A percentile compares a stretch with the other conserved stretches of the same genome.
Conservation (phyloP, 129 eudicot species). For the Dittrichia graveolens region DNA sequence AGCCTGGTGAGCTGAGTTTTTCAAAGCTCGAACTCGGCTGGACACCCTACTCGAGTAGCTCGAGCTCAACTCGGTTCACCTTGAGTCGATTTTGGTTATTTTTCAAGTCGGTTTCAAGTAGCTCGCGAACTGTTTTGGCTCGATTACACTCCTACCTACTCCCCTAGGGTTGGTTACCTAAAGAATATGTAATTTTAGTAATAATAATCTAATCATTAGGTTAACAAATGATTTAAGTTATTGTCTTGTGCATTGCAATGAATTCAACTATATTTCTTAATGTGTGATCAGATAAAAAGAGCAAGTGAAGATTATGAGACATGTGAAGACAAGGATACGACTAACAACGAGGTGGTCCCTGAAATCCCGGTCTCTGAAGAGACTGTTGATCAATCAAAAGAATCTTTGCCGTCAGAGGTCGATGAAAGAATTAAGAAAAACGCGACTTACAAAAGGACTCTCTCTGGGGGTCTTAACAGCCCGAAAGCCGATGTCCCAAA, state of each 20-base stretch:
- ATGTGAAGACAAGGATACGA: conserved; percentile 32
- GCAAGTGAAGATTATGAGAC: conserved; percentile 63
- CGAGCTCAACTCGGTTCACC: too few relatives aligned
- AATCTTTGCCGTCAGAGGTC: conserved; percentile 11
- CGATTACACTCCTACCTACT: too few relatives aligned
- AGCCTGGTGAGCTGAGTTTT: too few relatives aligned
- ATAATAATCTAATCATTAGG: not conserved
- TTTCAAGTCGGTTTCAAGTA: too few relatives aligned
- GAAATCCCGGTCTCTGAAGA: conserved; percentile 21
- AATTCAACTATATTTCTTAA: not conserved
- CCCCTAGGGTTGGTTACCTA: too few relatives aligned
- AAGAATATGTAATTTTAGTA: not conserved
- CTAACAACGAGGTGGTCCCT: conserved; percentile 1
- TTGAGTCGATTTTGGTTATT: too few relatives aligned
- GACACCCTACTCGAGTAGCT: too few relatives aligned
- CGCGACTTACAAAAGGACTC: conserved; percentile 56
- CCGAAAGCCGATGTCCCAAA: conserved; percentile 71
- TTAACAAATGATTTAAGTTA: not conserved
- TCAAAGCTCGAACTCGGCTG: too few relatives aligned
- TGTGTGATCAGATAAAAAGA: conserved; percentile 51
- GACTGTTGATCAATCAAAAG: conserved; percentile 17
- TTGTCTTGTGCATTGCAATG: not conserved
- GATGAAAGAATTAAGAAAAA: conserved; percentile 31
- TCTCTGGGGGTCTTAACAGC: conserved; percentile 89
- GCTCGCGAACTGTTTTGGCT: too few relatives aligned